These are phyloP conservation scores for Stemphylium lycopersici DNA, from an alignment of 2,329 filamentous ascomycete species.

Conservation along the genomic window DNA sequence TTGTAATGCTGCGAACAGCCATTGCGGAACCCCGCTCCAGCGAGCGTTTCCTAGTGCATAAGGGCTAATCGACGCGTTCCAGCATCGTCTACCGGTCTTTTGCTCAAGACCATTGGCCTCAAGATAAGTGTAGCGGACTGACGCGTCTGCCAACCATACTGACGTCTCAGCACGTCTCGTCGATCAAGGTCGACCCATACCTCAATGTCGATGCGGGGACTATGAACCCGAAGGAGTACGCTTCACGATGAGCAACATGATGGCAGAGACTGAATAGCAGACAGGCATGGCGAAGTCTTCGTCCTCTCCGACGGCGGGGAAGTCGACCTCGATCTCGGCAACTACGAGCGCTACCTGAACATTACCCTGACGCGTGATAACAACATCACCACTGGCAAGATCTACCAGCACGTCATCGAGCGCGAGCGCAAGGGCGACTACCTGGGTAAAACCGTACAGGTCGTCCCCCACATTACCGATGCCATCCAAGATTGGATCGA, in stretches of 20 bases:
- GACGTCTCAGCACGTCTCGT: slow-evolving; percentile 61
- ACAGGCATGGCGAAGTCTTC: slow-evolving; percentile 84
- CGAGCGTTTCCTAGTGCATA: background rate
- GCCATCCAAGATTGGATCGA: slow-evolving; percentile 93
- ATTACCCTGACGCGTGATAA: slow-evolving; percentile 83
- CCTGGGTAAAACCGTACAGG: slow-evolving; percentile 85
- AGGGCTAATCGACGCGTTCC: slow-evolving; percentile 38
- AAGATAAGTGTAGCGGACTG: slow-evolving; percentile 64
- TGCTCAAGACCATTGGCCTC: slow-evolving; percentile 80
- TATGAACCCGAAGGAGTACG: slow-evolving; percentile 70
- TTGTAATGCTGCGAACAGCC: background rate
- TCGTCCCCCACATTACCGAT: slow-evolving; percentile 90
- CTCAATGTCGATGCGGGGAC: slow-evolving; percentile 78
- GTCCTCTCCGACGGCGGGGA: slow-evolving; percentile 85
- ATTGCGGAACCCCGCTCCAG: background rate
- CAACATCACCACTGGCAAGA: slow-evolving; percentile 98
- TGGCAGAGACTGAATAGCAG: slow-evolving; percentile 17
- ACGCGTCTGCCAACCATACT: slow-evolving; percentile 32
- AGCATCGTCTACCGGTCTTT: slow-evolving; percentile 74
- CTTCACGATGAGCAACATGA: slow-evolving; percentile 27
- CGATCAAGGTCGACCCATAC: slow-evolving; percentile 75
- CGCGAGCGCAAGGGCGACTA: slow-evolving; percentile 76
- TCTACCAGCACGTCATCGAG: slow-evolving; percentile 88
- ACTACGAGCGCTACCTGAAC: slow-evolving; percentile 81
- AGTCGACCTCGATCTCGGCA: slow-evolving; percentile 75